Base-by-base conservation (phyloP, 208 protist species). In the Leishmania turanica region DNA sequence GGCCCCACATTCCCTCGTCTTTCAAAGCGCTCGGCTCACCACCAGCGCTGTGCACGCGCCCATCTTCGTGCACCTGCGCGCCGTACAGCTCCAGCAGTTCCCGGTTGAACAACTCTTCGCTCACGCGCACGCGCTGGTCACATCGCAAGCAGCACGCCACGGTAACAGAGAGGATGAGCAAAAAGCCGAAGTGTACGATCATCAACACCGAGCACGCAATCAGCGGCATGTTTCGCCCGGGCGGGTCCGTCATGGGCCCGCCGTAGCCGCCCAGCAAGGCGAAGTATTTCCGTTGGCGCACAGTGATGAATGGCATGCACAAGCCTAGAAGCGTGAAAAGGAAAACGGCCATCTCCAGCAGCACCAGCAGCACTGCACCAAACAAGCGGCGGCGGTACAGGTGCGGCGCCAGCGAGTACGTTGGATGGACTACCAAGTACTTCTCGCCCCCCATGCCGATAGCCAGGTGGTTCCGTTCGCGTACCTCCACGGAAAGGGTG, bases 61-160 rank as follows among this genome's bases (percentile, higher is more conserved):
- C 74, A 47, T 77, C 74, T 15, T 65, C 74, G 54, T 66, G 40
- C 40, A 68, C 74, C 74, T 77, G 74, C 56, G 40, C 74, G 19
- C 56, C 56, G 56, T 66, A 34, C 49, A n/a, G 19, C 53, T 37
- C 74, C 19, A 77, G 74, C 19, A 77, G 49, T 31, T 77, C 74
- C 37, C 56, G 53, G 74, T 77, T 77, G 40, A 77, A 65, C 34
- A 47, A 15, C 56, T 77, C 74, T 64, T 77, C 74, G 11, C 53
- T 31, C 56, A 77, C 40, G 56, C 56, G 74, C 54, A 56, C 56
- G 40, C 9, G 31, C 56, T 77, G 74, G 40, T 77, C 74, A 3
- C 11, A 31, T 15, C 19, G 56, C 37, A 77, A 21, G 40, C 74
- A 51, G 17, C 4, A 4, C 34, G 24, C 74, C 37, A 51, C 9